These are phyloP conservation scores for Cubamyces sp. DNA, from an alignment of 768 basidiomycete species.

Conservation along the genomic window DNA sequence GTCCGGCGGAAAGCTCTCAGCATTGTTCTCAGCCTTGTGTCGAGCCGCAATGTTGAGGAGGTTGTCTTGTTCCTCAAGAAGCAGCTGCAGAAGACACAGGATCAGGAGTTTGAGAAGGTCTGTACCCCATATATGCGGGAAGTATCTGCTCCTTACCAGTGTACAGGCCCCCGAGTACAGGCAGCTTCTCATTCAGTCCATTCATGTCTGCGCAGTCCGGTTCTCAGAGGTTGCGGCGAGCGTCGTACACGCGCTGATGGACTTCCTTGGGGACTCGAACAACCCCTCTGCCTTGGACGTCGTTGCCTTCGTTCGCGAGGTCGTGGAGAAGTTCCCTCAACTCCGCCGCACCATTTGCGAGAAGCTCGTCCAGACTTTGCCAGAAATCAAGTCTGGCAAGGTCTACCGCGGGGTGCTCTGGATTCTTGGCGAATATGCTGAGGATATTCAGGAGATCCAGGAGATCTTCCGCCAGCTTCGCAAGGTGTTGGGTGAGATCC, in stretches of 20 bases:
- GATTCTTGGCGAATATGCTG: slow-evolving; percentile 98
- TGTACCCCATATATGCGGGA: background rate
- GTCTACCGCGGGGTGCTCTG: slow-evolving; percentile 96
- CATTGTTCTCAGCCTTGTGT: slow-evolving; percentile 91
- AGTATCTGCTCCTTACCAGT: background rate
- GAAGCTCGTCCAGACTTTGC: slow-evolving; percentile 79
- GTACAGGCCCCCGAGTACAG: slow-evolving; percentile 88
- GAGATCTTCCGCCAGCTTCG: slow-evolving; percentile 77
- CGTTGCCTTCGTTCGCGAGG: slow-evolving; percentile 88
- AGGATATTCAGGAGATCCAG: slow-evolving; percentile 66
- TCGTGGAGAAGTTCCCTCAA: slow-evolving; percentile 95
- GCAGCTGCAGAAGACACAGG: slow-evolving; percentile 92
- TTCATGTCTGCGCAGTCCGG: slow-evolving; percentile 94
- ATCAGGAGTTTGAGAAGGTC: slow-evolving; percentile 92
- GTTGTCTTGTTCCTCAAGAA: slow-evolving; percentile 97
- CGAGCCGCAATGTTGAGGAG: slow-evolving; percentile 94
- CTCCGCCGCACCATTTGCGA: slow-evolving; percentile 82
- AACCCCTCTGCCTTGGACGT: slow-evolving; percentile 96
- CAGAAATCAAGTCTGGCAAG: slow-evolving; percentile 93
- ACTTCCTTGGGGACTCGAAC: slow-evolving; percentile 92
- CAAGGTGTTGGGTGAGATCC: slow-evolving; percentile 93
- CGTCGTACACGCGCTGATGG: slow-evolving; percentile 92
- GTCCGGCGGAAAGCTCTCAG: slow-evolving; percentile 90
- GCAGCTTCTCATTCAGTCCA: slow-evolving; percentile 95
- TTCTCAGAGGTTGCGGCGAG: slow-evolving; percentile 97